Percentiles rank a stretch among this genome's conserved stretches.
phyloP scores from a whole-genome alignment of 805 yeast genomes.

The Barnettozyma siamensis region DNA sequence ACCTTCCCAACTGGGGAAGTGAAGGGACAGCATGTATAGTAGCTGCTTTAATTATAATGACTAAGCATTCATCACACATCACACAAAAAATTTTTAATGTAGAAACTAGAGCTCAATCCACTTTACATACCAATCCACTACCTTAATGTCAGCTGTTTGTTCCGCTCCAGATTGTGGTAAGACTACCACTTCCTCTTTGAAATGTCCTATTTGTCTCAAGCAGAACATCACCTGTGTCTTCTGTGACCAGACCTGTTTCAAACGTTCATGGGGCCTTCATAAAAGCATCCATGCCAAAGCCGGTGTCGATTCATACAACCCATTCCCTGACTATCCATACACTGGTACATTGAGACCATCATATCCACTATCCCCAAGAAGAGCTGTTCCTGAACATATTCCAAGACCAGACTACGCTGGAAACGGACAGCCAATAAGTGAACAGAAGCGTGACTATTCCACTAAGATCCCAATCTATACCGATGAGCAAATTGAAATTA shows the following conservation, averaged over 20 bases:
- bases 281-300: slow-evolving; percentile 67
- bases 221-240: slow-evolving; percentile 56
- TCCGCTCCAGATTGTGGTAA: slow-evolving; percentile 84
- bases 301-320: slow-evolving; percentile 64
- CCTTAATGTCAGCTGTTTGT: slow-evolving; percentile 34
- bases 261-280: slow-evolving; percentile 64
- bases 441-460: slow-evolving; percentile 64
- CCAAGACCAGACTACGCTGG: slow-evolving; percentile 78
- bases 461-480: slow-evolving; percentile 58
- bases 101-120: no score
- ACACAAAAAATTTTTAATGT: no score
- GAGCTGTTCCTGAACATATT: slow-evolving; percentile 67
- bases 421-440: slow-evolving; percentile 74
- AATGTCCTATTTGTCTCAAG: slow-evolving; percentile 91
- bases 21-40: not conserved
- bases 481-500: slow-evolving; percentile 65
- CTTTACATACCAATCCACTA: no score
- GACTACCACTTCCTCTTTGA: slow-evolving; percentile 63
- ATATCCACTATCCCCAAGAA: slow-evolving; percentile 74
- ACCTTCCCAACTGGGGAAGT: slow-evolving; percentile 42
- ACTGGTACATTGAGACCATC: slow-evolving; percentile 71
- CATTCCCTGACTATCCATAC: slow-evolving; percentile 74
- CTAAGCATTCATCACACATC: no score
- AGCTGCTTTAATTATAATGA: not conserved
- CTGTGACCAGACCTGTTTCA: slow-evolving; percentile 82